Percentiles rank a stretch among this genome's conserved stretches.
phyloP scores from a whole-genome alignment of 2,329 filamentous ascomycete species.

The Trichoderma sp. region DNA sequence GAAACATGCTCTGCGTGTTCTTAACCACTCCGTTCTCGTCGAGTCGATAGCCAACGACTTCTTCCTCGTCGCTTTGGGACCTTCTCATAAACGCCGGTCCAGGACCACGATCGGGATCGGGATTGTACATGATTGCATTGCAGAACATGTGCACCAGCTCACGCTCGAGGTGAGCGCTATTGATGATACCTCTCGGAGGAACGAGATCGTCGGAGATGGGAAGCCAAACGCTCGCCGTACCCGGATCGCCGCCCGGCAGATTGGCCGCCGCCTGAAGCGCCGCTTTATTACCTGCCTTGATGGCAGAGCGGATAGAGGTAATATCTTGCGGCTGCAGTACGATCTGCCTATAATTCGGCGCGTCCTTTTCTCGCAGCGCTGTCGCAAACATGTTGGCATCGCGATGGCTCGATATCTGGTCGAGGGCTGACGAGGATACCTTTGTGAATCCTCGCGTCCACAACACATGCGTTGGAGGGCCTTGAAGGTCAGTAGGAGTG shows the following conservation, averaged over 20 bases:
- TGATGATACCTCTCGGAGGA: conserved; percentile 87
- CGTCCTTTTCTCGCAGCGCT: conserved; percentile 72
- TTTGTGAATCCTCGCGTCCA: conserved; percentile 76
- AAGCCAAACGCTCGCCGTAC: conserved; percentile 60
- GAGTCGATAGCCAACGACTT: conserved; percentile 61
- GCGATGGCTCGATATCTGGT: conserved; percentile 75
- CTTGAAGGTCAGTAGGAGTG: conserved; percentile 48
- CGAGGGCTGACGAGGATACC: conserved; percentile 70
- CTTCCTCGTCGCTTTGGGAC: conserved; percentile 46
- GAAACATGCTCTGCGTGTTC: conserved; percentile 86
- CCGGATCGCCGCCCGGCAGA: conserved; percentile 61
- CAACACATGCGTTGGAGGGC: conserved; percentile 67
- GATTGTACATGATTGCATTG: conserved; percentile 98
- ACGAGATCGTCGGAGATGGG: conserved; percentile 75
- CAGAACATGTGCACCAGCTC: conserved; percentile 96
- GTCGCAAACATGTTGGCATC: conserved; percentile 79
- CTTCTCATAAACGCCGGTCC: conserved; percentile 60
- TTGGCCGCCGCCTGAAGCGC: conserved; percentile 61
- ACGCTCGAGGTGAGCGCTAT: conserved; percentile 87
- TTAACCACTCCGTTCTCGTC: conserved; percentile 86
- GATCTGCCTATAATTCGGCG: conserved; percentile 73
- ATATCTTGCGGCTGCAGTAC: conserved; percentile 76
- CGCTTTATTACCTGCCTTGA: conserved; percentile 70
- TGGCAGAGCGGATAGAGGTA: conserved; percentile 74
- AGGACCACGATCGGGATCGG: conserved; percentile 72